Evolutionary conservation across 1,139 yeast genomes (phyloP), one percentile per base, ranked within the genome.

Genomic region (Saccharomycopsis hybrid): DNA sequence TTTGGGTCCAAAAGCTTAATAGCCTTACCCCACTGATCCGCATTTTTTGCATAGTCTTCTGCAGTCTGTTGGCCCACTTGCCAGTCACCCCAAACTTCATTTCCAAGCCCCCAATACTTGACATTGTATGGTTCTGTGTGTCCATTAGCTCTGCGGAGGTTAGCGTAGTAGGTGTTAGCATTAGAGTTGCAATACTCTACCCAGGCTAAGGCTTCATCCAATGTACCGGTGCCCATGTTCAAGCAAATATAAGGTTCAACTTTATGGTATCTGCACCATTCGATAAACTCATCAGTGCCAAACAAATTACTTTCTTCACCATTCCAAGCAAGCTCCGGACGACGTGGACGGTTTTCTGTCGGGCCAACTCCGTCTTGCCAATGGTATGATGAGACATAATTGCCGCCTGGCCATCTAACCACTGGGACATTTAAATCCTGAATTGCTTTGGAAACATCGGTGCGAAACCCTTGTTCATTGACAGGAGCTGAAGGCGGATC

Each of bases 41-140:
- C 69, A 44, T 54, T 62, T 49, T 60, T 62, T 41, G 61, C 51
- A 50, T 65, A 65, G 41, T 66, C 66, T 49, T 63, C 66, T 36
- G 58, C 58, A 13, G 56, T 54, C 61, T 62, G 58, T 51, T 65
- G 68, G 5, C 68, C 69, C 28, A 65, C 68, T 55, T 66, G 69
- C 69, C 69, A 65, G 8, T 59, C 61, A 8, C 69, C 69, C 67
- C 67, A 66, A 36, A 66, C 65, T 55, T 65, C 69, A 52, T 65
- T 65, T 5, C 69, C 69, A 25, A 65, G 58, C 5, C 66, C 65
- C 69, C 69, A 66, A 52, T 66, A 65, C 54, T 65, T 65, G 44
- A 65, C 68, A 43, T 62, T 61, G 46, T 63, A 66, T 5, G 69
- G 69, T 51, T 64, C 61, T 24, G 59, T 61, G 50, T 62, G 67